Evolutionary conservation across 106 monocot genomes (phyloP), one percentile per base, ranked within the genome.

Genomic region (Phalaenopsis equestris): DNA sequence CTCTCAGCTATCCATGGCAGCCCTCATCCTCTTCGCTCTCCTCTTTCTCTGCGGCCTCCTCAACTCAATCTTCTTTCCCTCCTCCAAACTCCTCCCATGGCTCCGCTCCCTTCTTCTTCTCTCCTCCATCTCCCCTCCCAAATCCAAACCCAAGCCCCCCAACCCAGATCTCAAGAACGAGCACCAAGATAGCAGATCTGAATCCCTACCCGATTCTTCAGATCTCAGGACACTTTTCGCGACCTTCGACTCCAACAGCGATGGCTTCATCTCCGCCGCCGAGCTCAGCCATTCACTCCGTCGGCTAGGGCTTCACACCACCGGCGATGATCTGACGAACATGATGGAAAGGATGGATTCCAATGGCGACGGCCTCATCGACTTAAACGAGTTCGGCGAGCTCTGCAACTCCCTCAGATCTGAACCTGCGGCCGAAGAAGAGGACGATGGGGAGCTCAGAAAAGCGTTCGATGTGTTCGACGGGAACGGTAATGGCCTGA

Each of bases 391-490:
- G 78, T 91, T 90, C 42, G 41, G 84, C 2, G 79, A 84, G 75
- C 81, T 90, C 43, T 88, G 84, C 48, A 80, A 78, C 1, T 85
- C 81, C 5, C 55, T 58, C 3, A 70, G 24, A 38, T 42, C 38
- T 37, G 81, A 57, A 30, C 73, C 18, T 12, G 68, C 77, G 3
- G 82, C 42, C 2, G 79, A 65, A 38, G 83, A 83, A 2, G 88
- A 85, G 39, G n/a, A 61, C n/a, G 61, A 61, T 61, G 76, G 18
- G 45, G 79, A 80, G 36, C 15, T 92, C 57, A 87, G 77, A 77
- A 87, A 89, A 41, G 92, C 84, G 6, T 92, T 92, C 30, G 82
- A 84, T n/a, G 84, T 92, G 36, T 92, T 89, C 73, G 92, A 92
- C 43, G 78, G 77, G 48, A 84, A 92, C 78, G 61, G 82, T 8